A percentile compares a stretch with the other conserved stretches of the same genome.
phyloP scores from a whole-genome alignment of 1,139 yeast species.

The Scheffersomyces titani region DNA sequence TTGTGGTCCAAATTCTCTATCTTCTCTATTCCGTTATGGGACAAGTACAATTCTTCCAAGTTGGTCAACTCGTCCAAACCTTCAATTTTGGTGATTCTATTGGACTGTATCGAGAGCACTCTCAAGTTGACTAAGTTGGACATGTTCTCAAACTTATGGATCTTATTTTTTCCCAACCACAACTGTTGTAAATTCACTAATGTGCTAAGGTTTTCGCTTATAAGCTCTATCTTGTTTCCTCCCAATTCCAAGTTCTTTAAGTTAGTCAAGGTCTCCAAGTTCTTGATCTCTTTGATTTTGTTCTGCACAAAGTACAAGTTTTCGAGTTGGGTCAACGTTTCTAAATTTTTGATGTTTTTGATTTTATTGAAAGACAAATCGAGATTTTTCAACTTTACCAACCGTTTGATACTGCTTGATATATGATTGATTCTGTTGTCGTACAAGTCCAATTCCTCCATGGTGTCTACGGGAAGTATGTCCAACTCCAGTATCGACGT shows the following conservation, averaged over 20 bases:
- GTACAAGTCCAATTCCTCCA: constrained; percentile 84
- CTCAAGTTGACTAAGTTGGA: constrained; percentile 61
- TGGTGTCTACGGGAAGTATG: constrained; percentile 48
- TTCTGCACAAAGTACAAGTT: constrained; percentile 88
- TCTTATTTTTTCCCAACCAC: constrained; percentile 92
- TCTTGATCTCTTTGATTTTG: constrained; percentile 72
- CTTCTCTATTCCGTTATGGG: constrained; percentile 78
- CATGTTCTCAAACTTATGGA: constrained; percentile 66
- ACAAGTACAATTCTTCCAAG: constrained; percentile 83
- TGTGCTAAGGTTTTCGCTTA: constrained; percentile 56
- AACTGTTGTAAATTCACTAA: constrained; percentile 66
- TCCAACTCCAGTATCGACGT: constrained; percentile 73
- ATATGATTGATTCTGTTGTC: constrained; percentile 92
- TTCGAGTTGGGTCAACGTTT: constrained; percentile 59
- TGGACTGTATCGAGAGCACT: constrained; percentile 86
- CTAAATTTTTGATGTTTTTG: constrained; percentile 80
- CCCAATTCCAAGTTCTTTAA: constrained; percentile 83
- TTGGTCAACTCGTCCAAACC: constrained; percentile 72
- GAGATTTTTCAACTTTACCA: constrained; percentile 57
- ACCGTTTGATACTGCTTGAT: constrained; percentile 63
- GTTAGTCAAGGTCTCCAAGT: constrained; percentile 58
- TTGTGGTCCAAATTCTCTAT: constrained; percentile 81
- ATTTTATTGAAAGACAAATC: constrained; percentile 93
- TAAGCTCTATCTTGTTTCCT: constrained; percentile 75
- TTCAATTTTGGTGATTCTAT: constrained; percentile 75